Evolutionary conservation across 2,329 filamentous ascomycete species (phyloP), one percentile per base, ranked within the genome.

Genomic region (Fusarium graminum): DNA sequence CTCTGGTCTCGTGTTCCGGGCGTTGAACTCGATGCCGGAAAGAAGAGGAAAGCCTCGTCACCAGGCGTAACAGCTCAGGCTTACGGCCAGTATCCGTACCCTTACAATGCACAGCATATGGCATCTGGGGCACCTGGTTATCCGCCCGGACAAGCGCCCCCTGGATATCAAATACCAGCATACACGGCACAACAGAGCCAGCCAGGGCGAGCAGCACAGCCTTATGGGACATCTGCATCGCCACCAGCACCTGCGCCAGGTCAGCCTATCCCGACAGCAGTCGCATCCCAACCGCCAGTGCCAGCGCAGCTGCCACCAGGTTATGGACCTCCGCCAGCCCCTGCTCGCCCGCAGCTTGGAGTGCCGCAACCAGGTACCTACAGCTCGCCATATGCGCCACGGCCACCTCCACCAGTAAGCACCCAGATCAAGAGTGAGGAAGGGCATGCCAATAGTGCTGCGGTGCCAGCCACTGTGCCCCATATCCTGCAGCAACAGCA

Each of bases 21-120:
- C 3, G 81, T 88, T 26, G 84, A 87, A 65, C 78, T 88, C 19
- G 86, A 88, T 56, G 85, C 85, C 12, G 86, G 85, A 41, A 88
- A 88, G 78, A 87, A 88, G 74, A 83, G 85, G 65, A 87, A 87
- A 72, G 80, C 82, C 6, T 77, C 77, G 4, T 85, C 85, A 13
- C 84, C 84, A 8, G 85, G 86, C 45, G 72, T 77, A n/a, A 74
- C 78, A 16, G 75, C 74, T 3, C 74, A 80, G 51, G 79, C 76
- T 16, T 79, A 78, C 49, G 75, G 76, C 2, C 75, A 76, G 36
- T 79, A 80, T 39, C 68, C 73, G 3, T 79, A 78, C 52, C 67
- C 76, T 4, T 78, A 78, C 54, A 75, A 74, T 40, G 60, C 74
- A 25, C 76, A 78, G 53, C 77, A 80, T 17, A 72, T 79, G 72